Evolutionary conservation across 257 asterid species (phyloP).

Genomic region (Catharanthus roseus): DNA sequence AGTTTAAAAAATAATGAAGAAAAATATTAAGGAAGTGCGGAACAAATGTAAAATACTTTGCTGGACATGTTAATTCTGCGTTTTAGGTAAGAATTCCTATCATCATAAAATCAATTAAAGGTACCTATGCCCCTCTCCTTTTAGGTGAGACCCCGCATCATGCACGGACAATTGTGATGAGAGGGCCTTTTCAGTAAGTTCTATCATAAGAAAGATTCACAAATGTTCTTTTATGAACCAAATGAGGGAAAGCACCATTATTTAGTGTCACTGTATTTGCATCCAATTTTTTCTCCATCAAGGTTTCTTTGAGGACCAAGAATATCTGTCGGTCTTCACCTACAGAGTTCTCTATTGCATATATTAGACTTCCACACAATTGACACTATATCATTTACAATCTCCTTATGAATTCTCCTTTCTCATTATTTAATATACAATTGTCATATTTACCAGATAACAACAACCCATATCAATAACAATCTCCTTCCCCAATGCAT

Average conservation of each 20-base stretch:
- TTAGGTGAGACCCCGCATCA: not conserved
- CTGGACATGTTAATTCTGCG: conserved; percentile 3
- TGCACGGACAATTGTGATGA: not conserved
- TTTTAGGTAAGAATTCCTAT: not conserved
- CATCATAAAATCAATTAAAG: not conserved
- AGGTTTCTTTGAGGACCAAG: not conserved
- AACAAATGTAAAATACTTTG: conserved; percentile 7
- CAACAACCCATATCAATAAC: no score
- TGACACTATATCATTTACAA: not conserved
- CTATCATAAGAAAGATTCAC: not conserved
- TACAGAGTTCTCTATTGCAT: not conserved
- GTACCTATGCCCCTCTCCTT: not conserved
- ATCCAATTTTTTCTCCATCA: not conserved
- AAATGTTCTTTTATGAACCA: not conserved
- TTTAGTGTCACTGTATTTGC: not conserved
- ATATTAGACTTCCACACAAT: not conserved
- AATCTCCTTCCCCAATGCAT: no score
- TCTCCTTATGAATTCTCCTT: no score
- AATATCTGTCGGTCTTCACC: not conserved
- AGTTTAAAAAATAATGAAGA: conserved; percentile 42
- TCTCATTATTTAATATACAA: no score
- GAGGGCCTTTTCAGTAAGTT: not conserved
- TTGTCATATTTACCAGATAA: no score
- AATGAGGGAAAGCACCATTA: not conserved
- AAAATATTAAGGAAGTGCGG: not conserved